Percentiles rank a stretch among this genome's conserved stretches.
These are phyloP conservation scores for Suillus luteus DNA, from an alignment of 768 basidiomycete genomes.

Conservation along the genomic window DNA sequence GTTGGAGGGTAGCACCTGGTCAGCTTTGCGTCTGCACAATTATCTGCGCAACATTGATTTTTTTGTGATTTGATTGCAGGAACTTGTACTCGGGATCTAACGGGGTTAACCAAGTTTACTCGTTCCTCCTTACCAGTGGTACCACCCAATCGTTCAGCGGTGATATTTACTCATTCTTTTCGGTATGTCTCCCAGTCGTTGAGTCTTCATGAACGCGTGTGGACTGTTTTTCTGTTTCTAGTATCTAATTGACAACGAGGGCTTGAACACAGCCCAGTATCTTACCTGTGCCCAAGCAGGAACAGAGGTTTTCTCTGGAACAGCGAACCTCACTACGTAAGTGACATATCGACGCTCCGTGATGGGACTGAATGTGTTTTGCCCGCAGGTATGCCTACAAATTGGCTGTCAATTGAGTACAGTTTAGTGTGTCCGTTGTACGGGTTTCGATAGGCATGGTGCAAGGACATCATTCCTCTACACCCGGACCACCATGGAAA, in stretches of 20 bases:
- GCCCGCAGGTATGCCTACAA: conserved; percentile 45
- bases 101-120: conserved; percentile 52
- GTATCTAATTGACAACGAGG: conserved; percentile 51
- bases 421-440: neutral
- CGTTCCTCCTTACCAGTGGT: conserved; percentile 43
- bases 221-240: conserved; percentile 23
- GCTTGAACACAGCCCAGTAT: conserved; percentile 53
- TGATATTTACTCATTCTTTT: conserved; percentile 55
- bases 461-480: neutral
- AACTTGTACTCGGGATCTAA: conserved; percentile 57
- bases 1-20: conserved; percentile 56
- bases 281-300: conserved; percentile 61
- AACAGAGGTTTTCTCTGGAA: conserved; percentile 59
- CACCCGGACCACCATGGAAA: neutral
- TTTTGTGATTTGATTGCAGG: conserved; percentile 34
- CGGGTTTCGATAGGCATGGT: neutral
- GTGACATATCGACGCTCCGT: conserved; percentile 20
- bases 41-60: neutral
- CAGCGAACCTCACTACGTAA: conserved; percentile 55
- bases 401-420: conserved; percentile 43
- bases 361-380: neutral
- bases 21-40: conserved; percentile 9
- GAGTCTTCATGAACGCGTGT: neutral
- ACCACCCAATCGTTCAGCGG: conserved; percentile 50
- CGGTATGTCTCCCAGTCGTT: conserved; percentile 32